phyloP scores from a whole-genome alignment of 148 eudicot species.

The Camellia sinensis region DNA sequence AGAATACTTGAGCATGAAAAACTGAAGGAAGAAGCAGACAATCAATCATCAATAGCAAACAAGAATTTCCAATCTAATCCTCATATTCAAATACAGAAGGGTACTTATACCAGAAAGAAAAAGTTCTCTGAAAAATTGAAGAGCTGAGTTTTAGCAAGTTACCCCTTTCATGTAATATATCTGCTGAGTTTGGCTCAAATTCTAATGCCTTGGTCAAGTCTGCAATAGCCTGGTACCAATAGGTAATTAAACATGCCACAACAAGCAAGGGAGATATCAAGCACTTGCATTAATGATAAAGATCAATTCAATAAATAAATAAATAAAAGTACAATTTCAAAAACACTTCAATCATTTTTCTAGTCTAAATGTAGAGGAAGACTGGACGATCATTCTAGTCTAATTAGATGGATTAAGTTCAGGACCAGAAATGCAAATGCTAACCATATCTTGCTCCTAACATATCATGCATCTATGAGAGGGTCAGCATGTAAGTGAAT shows the following conservation, averaged over 20 bases:
- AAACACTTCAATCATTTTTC: background rate
- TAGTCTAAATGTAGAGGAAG: background rate
- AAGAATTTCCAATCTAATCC: background rate
- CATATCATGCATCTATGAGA: no score
- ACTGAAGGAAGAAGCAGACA: background rate
- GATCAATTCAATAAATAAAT: background rate
- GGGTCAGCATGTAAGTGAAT: no score
- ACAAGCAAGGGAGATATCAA: background rate
- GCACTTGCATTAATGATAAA: background rate
- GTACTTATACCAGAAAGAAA: background rate
- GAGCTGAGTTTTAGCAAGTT: constrained; percentile 21
- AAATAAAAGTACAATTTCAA: background rate
- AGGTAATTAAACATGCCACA: background rate
- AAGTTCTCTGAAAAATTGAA: constrained; percentile 4
- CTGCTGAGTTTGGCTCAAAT: constrained; percentile 83
- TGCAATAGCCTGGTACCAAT: constrained; percentile 65
- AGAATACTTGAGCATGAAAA: background rate
- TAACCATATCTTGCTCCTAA: no score
- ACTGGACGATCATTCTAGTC: background rate
- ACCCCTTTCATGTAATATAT: constrained; percentile 97
- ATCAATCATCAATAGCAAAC: background rate
- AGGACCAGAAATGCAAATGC: no score
- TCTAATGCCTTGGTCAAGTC: constrained; percentile 92
- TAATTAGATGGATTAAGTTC: background rate
- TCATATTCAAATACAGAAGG: background rate